A percentile compares a stretch with the other conserved stretches of the same genome.
Evolutionary conservation across 2,329 filamentous ascomycete species (phyloP).

Genomic region (Botrytis squamosa): DNA sequence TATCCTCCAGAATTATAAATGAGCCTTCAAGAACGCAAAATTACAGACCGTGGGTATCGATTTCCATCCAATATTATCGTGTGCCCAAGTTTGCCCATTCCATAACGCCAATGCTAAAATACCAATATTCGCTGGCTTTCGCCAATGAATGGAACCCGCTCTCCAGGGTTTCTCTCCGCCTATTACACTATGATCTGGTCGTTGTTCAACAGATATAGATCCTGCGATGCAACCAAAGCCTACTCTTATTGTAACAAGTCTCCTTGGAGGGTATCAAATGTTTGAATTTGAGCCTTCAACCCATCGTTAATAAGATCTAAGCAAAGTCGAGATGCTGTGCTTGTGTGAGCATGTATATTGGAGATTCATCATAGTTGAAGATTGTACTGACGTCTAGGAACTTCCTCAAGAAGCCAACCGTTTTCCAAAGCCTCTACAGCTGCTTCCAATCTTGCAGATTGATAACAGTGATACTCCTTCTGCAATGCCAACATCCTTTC

Average conservation of each 20-base stretch:
- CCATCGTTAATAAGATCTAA: conserved; percentile 38
- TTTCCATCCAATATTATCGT: conserved; percentile 3
- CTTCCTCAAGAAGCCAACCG: conserved; percentile 30
- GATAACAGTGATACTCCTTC: conserved; percentile 38
- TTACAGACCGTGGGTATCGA: conserved; percentile 17
- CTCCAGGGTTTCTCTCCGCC: background rate
- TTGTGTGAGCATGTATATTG: conserved; percentile 7
- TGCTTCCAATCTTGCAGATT: conserved; percentile 37
- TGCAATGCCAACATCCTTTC: conserved; percentile 36
- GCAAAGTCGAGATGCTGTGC: conserved; percentile 36
- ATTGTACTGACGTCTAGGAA: conserved; percentile 33
- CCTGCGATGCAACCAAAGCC: background rate
- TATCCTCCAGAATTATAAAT: background rate
- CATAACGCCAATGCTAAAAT: conserved; percentile 15
- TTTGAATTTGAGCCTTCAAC: conserved; percentile 32
- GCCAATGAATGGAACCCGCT: background rate
- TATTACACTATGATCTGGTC: background rate
- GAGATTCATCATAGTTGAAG: background rate
- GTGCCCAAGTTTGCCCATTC: background rate
- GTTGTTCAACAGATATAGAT: background rate
- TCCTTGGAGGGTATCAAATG: conserved; percentile 5
- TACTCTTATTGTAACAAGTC: background rate
- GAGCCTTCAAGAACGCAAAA: background rate
- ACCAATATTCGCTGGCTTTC: background rate
- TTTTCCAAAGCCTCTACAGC: conserved; percentile 36